Base-by-base conservation (phyloP, 768 basidiomycete genomes). In the Psilocybe cubensis region DNA sequence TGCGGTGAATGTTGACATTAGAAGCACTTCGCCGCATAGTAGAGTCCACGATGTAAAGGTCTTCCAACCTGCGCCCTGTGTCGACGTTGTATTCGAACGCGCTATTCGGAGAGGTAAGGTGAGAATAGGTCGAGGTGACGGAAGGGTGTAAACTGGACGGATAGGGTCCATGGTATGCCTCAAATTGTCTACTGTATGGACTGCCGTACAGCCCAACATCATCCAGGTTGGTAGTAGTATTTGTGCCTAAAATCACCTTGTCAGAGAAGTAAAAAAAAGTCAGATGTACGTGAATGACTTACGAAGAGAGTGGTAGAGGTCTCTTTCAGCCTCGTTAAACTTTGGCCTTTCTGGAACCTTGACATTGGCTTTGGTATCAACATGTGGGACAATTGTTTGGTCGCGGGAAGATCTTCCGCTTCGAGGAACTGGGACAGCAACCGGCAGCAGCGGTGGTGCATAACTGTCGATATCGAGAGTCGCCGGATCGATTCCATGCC, bases 401-500 rank as follows among this genome's bases (percentile, higher is more conserved):
- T 29, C 25, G 31, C 23, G n/a, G 23, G 40, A 35, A 33, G 56
- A 18, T 20, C 54, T 61, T n/a, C 63, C 56, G 17, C n/a, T n/a
- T n/a, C 56, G 60, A 14, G 60, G 52, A 35, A 58, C 49, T 27
- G 52, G 57, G 31, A 60, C 38, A 6, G 67, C 46, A 38, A 57
- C 53, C 17, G 66, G 65, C 28, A 69, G 61, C 44, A 70, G 60
- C 11, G 65, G 62, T 12, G 69, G 70, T 35, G 69, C 74, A 25
- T 71, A 63, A 28, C 62, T 57, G 45, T 76, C 74, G 35, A 79
- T 63, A 28, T 75, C 56, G 25, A 73, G 48, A 5, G 58, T 66
- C 3, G 65, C 60, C 23, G 70, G 68, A 44, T 75, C 70, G 24
- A 74, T 63, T 29, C 68, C 70, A 58, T 89, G 87, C 66, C 80